Base-by-base conservation (phyloP, 1,284 basidiomycete genomes). In the Malassezia restricta region DNA sequence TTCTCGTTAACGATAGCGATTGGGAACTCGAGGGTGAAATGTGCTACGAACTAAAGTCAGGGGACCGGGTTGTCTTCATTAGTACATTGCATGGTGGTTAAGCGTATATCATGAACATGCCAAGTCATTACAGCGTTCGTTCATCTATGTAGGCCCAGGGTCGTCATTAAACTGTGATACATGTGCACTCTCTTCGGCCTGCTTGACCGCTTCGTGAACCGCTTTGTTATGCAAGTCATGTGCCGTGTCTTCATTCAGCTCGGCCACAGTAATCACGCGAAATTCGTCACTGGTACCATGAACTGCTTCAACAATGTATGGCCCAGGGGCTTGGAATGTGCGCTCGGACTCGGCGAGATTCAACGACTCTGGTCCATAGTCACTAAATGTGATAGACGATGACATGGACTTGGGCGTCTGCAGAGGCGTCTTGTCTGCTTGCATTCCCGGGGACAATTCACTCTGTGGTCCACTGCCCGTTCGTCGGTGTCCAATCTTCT, bases 21-120 rank as follows among this genome's bases (percentile, higher is more conserved):
- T 98, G 92, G 92, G 92, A 96, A 72, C 79, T 98, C 8, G 91
- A 96, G 71, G 90, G 89, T 31, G 92, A 96, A 74, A 83, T 87
- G 20, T 83, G 86, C 29, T 96, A 94, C 71, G 77, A 77, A 58
- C 74, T 96, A 52, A 79, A 86, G 71, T 78, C 84, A 35, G 79
- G 81, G 3, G 92, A 98, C 73, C 86, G 92, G 75, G 80, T 96
- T 47, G 87, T 94, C 6, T 92, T 98, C 74, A 96, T 96, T 62
- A 92, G 88, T 32, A 96, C 91, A 0, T 75, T 96, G 41, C 92
- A 96, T 66, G 91, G 91, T 0, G 91, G 91, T 24, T 40, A 40
- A 15, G 11, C 33, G n/a, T 35, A 35, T 11, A 15, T 35, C 9
- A 15, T 11, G n/a, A 11, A 35, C 9, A 35, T 24, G 20, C 20